These are phyloP conservation scores for Entoloma clypeatum DNA, from an alignment of 1,284 basidiomycete genomes.

Conservation along the genomic window DNA sequence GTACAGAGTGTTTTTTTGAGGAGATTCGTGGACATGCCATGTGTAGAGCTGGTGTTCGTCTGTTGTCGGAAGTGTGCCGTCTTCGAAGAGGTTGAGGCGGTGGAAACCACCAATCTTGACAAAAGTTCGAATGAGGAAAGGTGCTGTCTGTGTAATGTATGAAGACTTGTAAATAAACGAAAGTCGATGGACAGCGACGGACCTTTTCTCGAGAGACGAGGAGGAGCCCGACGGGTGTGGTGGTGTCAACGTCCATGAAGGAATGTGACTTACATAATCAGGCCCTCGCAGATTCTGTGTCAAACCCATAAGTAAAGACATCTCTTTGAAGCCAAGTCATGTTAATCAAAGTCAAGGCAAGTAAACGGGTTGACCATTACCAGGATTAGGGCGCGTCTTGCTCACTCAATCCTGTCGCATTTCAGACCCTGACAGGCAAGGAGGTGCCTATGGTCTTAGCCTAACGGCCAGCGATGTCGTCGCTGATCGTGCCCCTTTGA, in stretches of 20 bases:
- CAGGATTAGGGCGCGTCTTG: slow-evolving; percentile 12
- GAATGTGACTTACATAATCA: too few relatives aligned
- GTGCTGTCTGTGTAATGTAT: slow-evolving; percentile 49
- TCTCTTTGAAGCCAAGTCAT: slow-evolving; percentile 36
- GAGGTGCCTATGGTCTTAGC: slow-evolving; percentile 52
- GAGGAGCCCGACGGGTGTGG: slow-evolving; percentile 32
- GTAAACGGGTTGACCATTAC: slow-evolving; percentile 15
- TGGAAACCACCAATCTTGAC: slow-evolving; percentile 76
- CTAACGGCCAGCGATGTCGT: background rate
- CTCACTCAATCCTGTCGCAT: slow-evolving; percentile 13
- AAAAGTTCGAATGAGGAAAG: slow-evolving; percentile 78
- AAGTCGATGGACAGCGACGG: too few relatives aligned
- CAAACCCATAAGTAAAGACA: slow-evolving; percentile 4
- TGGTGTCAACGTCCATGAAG: slow-evolving; percentile 37
- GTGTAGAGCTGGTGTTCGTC: slow-evolving; percentile 78
- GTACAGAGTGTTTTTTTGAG: background rate
- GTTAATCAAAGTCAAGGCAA: slow-evolving; percentile 82
- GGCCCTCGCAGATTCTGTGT: background rate
- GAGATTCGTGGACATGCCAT: slow-evolving; percentile 43
- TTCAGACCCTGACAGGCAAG: slow-evolving; percentile 87
- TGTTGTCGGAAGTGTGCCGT: slow-evolving; percentile 64
- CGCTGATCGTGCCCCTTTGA: background rate
- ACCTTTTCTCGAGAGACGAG: slow-evolving; percentile 42
- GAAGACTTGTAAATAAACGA: background rate
- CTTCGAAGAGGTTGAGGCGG: slow-evolving; percentile 65